Evolutionary conservation across 2,329 filamentous ascomycete species (phyloP).

Genomic region (Stagonosporopsis vannaccii): DNA sequence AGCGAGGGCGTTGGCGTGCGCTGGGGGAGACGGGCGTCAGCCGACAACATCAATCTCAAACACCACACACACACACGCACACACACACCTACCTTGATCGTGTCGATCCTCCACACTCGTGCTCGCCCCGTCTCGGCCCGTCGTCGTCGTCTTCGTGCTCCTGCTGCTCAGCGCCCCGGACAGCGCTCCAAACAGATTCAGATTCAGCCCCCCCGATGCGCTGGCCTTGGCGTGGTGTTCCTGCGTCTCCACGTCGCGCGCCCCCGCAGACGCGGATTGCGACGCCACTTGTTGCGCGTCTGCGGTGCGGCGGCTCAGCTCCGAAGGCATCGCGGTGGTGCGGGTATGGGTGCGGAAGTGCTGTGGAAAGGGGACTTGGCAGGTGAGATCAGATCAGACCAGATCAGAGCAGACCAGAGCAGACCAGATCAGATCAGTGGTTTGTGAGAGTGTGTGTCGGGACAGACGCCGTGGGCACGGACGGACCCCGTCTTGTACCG

Average conservation of each 20-base stretch:
- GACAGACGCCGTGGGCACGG: too few relatives aligned
- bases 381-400: too few relatives aligned
- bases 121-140: conserved; percentile 35
- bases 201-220: conserved; percentile 46
- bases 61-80: neutral
- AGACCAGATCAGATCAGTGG: too few relatives aligned
- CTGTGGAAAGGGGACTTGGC: too few relatives aligned
- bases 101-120: conserved; percentile 32
- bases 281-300: neutral
- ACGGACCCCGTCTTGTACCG: neutral
- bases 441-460: too few relatives aligned
- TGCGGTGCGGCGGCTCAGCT: conserved; percentile 18
- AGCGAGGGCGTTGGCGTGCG: too few relatives aligned
- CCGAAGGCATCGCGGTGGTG: conserved; percentile 29
- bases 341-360: too few relatives aligned
- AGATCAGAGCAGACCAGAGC: too few relatives aligned
- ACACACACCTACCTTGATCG: conserved; percentile 31
- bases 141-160: conserved; percentile 41
- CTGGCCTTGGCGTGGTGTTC: conserved; percentile 43
- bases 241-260: conserved; percentile 34
- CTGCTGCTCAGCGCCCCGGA: conserved; percentile 41
- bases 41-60: neutral
- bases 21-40: neutral
- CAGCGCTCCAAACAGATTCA: conserved; percentile 48
- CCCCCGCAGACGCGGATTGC: conserved; percentile 22